Percentiles rank a stretch among this genome's conserved stretches.
Conservation (phyloP, 2,329 filamentous ascomycete genomes). For the Colletotrichum brevisporum region DNA sequence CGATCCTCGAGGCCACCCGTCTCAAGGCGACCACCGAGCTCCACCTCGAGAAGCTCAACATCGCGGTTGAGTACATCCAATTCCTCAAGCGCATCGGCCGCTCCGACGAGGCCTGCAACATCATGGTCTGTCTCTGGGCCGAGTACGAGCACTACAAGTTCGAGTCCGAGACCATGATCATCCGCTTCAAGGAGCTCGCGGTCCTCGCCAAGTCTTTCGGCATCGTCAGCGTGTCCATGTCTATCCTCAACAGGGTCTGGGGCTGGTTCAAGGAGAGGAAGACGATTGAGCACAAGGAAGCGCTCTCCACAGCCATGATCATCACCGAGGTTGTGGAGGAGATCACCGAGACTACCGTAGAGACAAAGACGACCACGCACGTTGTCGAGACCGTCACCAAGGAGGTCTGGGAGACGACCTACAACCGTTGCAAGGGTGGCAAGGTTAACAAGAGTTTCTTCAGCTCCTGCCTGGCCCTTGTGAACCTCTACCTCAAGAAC, state of each 20-base stretch:
- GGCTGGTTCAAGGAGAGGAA: conserved; percentile 54
- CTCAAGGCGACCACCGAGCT: conserved; percentile 49
- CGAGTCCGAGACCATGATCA: conserved; percentile 50
- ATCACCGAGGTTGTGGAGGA: conserved; percentile 58
- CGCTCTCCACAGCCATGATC: conserved; percentile 50
- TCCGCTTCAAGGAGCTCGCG: conserved; percentile 54
- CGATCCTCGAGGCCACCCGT: conserved; percentile 51
- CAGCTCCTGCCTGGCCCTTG: conserved; percentile 51
- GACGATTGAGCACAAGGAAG: conserved; percentile 50
- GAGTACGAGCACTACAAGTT: conserved; percentile 55
- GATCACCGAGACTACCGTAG: conserved; percentile 51
- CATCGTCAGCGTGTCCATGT: conserved; percentile 50
- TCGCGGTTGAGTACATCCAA: conserved; percentile 54
- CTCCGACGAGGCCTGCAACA: conserved; percentile 53
- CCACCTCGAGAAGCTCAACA: conserved; percentile 54
- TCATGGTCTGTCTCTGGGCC: conserved; percentile 57
- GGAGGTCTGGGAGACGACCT: conserved; percentile 54
- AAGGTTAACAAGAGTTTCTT: conserved; percentile 52
- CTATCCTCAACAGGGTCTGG: conserved; percentile 55
- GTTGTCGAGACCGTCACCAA: conserved; percentile 52
- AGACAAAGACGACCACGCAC: conserved; percentile 51
- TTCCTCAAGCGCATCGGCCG: conserved; percentile 52
- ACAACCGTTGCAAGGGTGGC: conserved; percentile 51
- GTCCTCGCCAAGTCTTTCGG: conserved; percentile 51
- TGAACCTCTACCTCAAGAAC: conserved; percentile 49